Evolutionary conservation across 2,329 filamentous ascomycete species (phyloP).

Genomic region (Aspergillus persii): DNA sequence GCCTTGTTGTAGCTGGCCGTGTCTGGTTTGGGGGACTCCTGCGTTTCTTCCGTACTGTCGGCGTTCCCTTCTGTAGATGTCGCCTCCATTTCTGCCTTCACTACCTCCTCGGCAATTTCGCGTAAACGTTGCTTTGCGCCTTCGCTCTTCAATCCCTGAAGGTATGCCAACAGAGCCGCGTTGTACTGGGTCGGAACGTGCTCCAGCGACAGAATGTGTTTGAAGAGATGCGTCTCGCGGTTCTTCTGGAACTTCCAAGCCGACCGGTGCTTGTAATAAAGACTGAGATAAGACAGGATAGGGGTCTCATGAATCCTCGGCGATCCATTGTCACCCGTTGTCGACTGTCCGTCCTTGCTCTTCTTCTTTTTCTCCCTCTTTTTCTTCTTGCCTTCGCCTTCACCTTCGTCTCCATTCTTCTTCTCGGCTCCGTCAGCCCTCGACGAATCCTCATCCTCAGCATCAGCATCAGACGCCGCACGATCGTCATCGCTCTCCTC

Average conservation of each 20-base stretch:
- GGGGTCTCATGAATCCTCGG: constrained; percentile 41
- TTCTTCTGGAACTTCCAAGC: constrained; percentile 98
- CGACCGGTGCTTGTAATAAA: constrained; percentile 68
- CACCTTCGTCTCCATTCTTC: constrained; percentile 12
- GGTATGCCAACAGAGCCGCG: constrained; percentile 69
- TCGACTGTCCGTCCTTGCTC: constrained; percentile 27
- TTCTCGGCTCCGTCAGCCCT: constrained; percentile 8
- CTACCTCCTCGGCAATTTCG: constrained; percentile 62
- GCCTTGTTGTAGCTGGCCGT: constrained; percentile 47
- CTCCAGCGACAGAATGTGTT: constrained; percentile 72
- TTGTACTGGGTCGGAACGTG: constrained; percentile 70
- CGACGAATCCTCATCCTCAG: constrained; percentile 1
- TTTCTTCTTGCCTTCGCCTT: constrained; percentile 19
- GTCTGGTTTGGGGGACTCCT: constrained; percentile 12
- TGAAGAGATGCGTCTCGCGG: constrained; percentile 79
- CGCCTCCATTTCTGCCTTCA: constrained; percentile 41
- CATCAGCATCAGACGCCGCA: constrained; percentile 3
- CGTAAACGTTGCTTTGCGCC: constrained; percentile 65
- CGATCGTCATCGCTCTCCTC: constrained; percentile 2
- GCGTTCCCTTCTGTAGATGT: constrained; percentile 14
- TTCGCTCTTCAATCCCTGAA: constrained; percentile 73
- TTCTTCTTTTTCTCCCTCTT: constrained; percentile 28
- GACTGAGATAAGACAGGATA: constrained; percentile 72
- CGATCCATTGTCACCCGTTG: constrained; percentile 7
- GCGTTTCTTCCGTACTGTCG: constrained; percentile 17